Percentiles rank a stretch among this genome's conserved stretches.
Conservation (phyloP, 768 basidiomycete genomes). For the Pseudohyphozyma bogoriensis region DNA sequence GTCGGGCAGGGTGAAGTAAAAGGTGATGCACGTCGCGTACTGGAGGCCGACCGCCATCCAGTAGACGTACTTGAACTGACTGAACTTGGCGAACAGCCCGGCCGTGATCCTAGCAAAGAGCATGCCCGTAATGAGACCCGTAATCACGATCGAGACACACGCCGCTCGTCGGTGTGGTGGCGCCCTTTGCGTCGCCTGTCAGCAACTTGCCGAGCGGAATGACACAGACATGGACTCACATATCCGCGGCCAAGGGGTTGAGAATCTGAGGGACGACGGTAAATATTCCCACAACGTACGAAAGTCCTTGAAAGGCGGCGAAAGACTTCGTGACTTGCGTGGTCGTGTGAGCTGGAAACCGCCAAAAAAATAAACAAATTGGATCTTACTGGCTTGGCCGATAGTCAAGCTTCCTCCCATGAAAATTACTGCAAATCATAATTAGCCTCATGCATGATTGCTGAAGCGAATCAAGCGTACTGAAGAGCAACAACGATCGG, state of each 20-base stretch:
- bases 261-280: conserved; percentile 37
- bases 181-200: no score
- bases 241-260: conserved; percentile 67
- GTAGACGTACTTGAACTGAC: conserved; percentile 8
- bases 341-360: no score
- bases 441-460: no score
- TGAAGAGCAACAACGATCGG: conserved; percentile 26
- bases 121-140: conserved; percentile 29
- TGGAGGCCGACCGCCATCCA: conserved; percentile 4
- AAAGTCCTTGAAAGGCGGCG: conserved; percentile 50
- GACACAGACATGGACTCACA: no score
- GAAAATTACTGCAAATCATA: no score
- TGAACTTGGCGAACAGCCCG: conserved; percentile 11
- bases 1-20: conserved; percentile 42
- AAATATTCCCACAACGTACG: conserved; percentile 42
- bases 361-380: no score
- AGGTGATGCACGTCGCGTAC: no score
- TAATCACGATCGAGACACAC: conserved; percentile 54
- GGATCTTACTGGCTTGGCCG: conserved; percentile 50
- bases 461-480: no score
- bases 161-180: conserved; percentile 59
- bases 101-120: conserved; percentile 3
- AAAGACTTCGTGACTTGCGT: conserved; percentile 53
- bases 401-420: conserved; percentile 55
- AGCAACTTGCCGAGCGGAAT: no score